These are phyloP conservation scores for Phaeolepiota aurea DNA, from an alignment of 768 basidiomycete species.

Conservation along the genomic window DNA sequence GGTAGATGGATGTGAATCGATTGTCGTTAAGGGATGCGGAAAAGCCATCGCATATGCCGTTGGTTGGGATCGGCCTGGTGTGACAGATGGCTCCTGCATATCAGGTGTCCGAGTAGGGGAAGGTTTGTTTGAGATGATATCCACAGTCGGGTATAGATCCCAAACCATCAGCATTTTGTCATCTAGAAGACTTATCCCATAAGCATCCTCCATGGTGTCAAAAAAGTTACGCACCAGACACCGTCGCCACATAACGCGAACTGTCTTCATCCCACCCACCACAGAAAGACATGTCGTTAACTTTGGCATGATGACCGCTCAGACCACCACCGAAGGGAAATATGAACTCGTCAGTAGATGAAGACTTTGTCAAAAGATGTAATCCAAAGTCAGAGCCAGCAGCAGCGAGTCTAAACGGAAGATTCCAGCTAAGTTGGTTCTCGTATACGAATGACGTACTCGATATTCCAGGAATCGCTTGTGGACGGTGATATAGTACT, in stretches of 20 bases:
- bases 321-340: conserved; percentile 74
- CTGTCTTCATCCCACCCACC: conserved; percentile 65
- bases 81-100: conserved; percentile 18
- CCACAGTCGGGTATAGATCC: conserved; percentile 61
- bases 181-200: conserved; percentile 29
- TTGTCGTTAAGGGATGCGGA: conserved; percentile 59
- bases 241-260: conserved; percentile 70
- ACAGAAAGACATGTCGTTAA: conserved; percentile 76
- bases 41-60: conserved; percentile 73
- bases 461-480: conserved; percentile 60
- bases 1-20: conserved; percentile 62
- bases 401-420: conserved; percentile 47
- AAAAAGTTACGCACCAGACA: conserved; percentile 45
- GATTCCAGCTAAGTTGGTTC: neutral
- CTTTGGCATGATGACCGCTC: conserved; percentile 71
- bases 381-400: conserved; percentile 65
- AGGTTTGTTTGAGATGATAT: conserved; percentile 29
- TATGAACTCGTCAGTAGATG: conserved; percentile 37
- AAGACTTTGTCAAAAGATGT: conserved; percentile 56
- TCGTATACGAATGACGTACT: conserved; percentile 35
- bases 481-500: conserved; percentile 56
- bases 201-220: conserved; percentile 1
- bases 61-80: conserved; percentile 49
- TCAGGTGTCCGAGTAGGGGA: conserved; percentile 20
- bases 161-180: conserved; percentile 84